Evolutionary conservation across 108 stramenopile genomes (phyloP).

Genomic region (Nitzschia sp.): DNA sequence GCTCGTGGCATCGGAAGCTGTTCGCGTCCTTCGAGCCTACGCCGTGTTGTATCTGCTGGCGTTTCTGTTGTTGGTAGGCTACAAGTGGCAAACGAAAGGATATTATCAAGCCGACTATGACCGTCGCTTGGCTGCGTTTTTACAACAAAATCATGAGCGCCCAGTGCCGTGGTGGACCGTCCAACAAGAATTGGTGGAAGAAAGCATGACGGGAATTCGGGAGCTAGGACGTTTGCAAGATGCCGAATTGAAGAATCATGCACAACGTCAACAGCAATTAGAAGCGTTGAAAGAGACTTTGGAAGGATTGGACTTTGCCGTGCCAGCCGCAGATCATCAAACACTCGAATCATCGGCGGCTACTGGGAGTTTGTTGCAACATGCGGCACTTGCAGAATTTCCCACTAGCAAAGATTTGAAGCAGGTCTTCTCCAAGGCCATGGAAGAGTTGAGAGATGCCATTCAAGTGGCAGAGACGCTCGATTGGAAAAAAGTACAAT

Average conservation of each 20-base stretch:
- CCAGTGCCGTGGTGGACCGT: neutral
- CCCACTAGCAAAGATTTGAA: neutral
- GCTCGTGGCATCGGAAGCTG: neutral
- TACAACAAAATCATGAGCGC: neutral
- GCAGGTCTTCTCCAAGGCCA: neutral
- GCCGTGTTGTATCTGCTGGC: constrained; percentile 4
- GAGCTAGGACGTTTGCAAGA: neutral
- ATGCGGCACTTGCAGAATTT: neutral
- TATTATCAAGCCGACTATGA: constrained; percentile 13
- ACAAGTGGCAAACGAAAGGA: constrained; percentile 15
- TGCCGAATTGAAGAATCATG: neutral
- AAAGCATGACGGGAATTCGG: neutral
- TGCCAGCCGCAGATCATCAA: too few species aligned
- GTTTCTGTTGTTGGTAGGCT: constrained; percentile 17
- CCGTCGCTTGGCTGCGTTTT: neutral
- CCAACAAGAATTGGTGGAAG: neutral
- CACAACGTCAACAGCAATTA: neutral
- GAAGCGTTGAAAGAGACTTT: neutral
- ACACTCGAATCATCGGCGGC: neutral
- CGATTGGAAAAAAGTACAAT: neutral
- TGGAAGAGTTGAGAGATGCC: neutral
- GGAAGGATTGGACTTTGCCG: neutral
- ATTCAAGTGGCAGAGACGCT: neutral
- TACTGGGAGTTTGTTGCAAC: neutral
- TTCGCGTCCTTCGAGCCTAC: neutral